Conservation (phyloP, 495 filamentous ascomycete genomes). For the Penicillium canescens region DNA sequence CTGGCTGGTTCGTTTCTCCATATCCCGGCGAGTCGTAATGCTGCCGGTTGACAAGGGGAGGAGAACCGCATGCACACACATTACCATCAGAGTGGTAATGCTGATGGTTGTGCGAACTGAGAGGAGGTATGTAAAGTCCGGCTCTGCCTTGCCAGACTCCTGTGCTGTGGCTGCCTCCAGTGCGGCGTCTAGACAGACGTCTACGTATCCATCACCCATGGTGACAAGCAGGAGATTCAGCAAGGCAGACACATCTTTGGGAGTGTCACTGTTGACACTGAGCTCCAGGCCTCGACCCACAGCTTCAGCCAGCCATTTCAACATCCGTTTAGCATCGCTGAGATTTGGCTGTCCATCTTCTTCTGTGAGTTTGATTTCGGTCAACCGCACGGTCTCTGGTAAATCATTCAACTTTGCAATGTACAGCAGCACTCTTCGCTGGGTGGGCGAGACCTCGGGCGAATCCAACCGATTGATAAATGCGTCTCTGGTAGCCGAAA, state of each 20-base stretch:
- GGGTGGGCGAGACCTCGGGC: constrained; percentile 77
- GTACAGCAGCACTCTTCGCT: constrained; percentile 81
- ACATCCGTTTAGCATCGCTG: constrained; percentile 89
- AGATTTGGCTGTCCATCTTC: constrained; percentile 82
- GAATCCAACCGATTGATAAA: constrained; percentile 85
- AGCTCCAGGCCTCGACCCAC: constrained; percentile 92
- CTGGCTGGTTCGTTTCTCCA: constrained; percentile 79
- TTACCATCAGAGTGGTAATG: constrained; percentile 89
- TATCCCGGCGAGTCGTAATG: constrained; percentile 82
- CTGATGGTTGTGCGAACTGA: constrained; percentile 78
- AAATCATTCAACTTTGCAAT: constrained; percentile 69
- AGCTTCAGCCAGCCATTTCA: constrained; percentile 96
- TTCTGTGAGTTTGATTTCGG: constrained; percentile 85
- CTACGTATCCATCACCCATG: constrained; percentile 93
- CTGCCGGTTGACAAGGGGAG: constrained; percentile 85
- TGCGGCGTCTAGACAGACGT: constrained; percentile 88
- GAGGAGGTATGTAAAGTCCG: constrained; percentile 82
- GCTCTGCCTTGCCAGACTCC: constrained; percentile 76
- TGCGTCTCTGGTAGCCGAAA: constrained; percentile 73
- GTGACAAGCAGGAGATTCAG: constrained; percentile 80
- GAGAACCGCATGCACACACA: constrained; percentile 86
- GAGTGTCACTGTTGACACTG: constrained; percentile 79
- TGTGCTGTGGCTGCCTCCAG: constrained; percentile 73
- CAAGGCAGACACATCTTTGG: constrained; percentile 89
- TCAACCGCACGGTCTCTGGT: constrained; percentile 50